These are phyloP conservation scores for Lachnellula suecica DNA, from an alignment of 2,329 filamentous ascomycete species.

Conservation along the genomic window DNA sequence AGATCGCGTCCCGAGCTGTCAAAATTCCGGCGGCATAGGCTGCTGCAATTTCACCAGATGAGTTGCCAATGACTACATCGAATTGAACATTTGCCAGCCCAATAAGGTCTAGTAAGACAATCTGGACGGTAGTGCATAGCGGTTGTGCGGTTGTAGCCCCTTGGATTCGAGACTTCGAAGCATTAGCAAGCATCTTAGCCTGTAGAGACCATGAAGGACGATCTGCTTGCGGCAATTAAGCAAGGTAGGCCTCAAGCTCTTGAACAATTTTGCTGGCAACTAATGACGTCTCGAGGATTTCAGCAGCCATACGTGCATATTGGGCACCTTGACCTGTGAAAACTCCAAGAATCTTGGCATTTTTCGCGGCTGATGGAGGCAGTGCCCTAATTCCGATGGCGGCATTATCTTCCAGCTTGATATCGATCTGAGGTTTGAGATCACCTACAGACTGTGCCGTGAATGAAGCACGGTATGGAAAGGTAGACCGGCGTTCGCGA, in stretches of 20 bases:
- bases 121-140: constrained; percentile 45
- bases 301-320: constrained; percentile 10
- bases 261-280: neutral
- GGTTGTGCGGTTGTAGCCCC: constrained; percentile 31
- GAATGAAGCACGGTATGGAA: too few relatives aligned
- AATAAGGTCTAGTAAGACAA: constrained; percentile 42
- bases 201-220: constrained; percentile 21
- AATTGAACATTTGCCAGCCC: constrained; percentile 39
- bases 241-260: neutral
- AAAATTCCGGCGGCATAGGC: constrained; percentile 39
- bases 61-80: constrained; percentile 41
- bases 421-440: too few relatives aligned
- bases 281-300: constrained; percentile 29
- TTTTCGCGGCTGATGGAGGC: neutral
- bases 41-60: constrained; percentile 19
- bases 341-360: constrained; percentile 1
- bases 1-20: constrained; percentile 29
- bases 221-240: neutral
- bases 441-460: too few relatives aligned
- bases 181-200: constrained; percentile 28
- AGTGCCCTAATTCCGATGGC: neutral
- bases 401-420: neutral
- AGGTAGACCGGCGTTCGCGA: too few relatives aligned
- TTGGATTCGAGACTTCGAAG: constrained; percentile 38
- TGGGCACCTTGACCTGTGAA: constrained; percentile 15